Evolutionary conservation across 1,284 basidiomycete species (phyloP).

Genomic region (Rhodotorula sp.): DNA sequence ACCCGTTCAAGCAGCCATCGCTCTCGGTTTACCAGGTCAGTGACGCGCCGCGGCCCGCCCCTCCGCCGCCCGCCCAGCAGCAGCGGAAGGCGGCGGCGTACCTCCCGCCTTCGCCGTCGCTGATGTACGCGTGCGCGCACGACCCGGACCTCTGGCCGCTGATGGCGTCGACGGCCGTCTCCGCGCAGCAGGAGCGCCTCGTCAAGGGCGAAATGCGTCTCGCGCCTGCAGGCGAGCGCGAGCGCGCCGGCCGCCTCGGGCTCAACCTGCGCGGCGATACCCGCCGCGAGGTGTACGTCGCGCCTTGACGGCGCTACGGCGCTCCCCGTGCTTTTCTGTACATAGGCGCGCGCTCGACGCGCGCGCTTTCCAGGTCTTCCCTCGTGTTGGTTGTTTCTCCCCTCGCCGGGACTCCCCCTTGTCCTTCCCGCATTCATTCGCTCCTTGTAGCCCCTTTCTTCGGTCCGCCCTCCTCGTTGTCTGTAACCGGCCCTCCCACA

Average conservation of each 20-base stretch:
- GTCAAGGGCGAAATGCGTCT: conserved; percentile 3
- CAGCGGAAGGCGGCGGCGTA: background rate
- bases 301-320: background rate
- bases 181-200: background rate
- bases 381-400: background rate
- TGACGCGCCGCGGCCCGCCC: background rate
- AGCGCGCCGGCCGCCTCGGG: background rate
- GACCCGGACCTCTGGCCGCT: conserved; percentile 25
- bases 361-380: too few species aligned
- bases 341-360: background rate
- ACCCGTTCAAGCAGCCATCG: background rate
- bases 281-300: background rate
- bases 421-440: background rate
- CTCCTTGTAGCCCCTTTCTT: too few species aligned
- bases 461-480: too few species aligned
- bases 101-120: conserved; percentile 6
- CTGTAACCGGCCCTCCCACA: too few species aligned
- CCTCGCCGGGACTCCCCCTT: too few species aligned
- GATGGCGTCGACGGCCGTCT: conserved; percentile 4
- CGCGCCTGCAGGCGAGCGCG: background rate
- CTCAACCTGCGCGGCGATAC: background rate
- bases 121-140: conserved; percentile 16
- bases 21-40: background rate
- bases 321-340: background rate
- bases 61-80: background rate